Evolutionary conservation across 768 basidiomycete genomes (phyloP).

Genomic region (Lentinula lateritia): DNA sequence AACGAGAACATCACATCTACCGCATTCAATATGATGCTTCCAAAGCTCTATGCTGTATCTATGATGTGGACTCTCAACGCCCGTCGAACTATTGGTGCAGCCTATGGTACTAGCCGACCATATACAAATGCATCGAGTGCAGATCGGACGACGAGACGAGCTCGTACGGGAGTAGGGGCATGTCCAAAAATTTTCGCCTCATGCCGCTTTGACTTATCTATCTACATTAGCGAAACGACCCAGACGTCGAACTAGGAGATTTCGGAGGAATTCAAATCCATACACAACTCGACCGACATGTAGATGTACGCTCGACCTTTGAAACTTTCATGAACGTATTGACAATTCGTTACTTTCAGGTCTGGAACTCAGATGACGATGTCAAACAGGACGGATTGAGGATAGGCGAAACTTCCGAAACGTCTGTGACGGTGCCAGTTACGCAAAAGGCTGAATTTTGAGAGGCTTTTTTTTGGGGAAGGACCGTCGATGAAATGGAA

Average conservation of each 20-base stretch:
- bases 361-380: not conserved
- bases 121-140: not conserved
- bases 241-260: not conserved
- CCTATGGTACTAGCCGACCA: not conserved
- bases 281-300: not conserved
- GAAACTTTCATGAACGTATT: not conserved
- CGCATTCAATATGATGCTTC: slow-evolving; percentile 24
- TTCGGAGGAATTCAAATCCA: not conserved
- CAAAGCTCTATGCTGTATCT: slow-evolving; percentile 28
- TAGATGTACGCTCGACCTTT: not conserved
- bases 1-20: slow-evolving; percentile 19
- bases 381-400: not conserved
- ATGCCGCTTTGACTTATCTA: not conserved
- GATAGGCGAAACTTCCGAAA: not conserved
- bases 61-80: slow-evolving; percentile 34
- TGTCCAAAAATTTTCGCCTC: not conserved
- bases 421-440: not conserved
- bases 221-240: not conserved
- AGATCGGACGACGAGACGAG: not conserved
- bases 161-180: not conserved
- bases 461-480: not conserved
- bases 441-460: not conserved
- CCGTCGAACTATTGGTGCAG: slow-evolving; percentile 17
- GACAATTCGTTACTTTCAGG: not conserved
- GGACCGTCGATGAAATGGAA: too few relatives aligned